These are phyloP conservation scores for Scytalidium lignicola DNA, from an alignment of 2,329 filamentous ascomycete genomes.

Conservation along the genomic window DNA sequence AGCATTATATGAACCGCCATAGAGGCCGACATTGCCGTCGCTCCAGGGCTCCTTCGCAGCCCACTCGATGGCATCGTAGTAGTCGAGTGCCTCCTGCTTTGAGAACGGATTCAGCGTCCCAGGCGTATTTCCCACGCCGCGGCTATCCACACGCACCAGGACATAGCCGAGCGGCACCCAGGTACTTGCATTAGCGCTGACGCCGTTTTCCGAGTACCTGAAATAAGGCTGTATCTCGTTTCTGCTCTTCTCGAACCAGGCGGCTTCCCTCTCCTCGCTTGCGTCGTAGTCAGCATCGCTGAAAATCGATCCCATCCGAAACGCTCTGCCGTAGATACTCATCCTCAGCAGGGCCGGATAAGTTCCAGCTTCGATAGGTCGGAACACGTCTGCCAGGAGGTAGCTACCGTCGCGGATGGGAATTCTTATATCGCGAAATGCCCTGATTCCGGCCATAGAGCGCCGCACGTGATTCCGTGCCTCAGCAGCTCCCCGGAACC, in stretches of 20 bases:
- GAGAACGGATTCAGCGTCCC: constrained; percentile 3
- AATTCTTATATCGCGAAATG: constrained; percentile 4
- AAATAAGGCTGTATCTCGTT: background rate
- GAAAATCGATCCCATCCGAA: background rate
- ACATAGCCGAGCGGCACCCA: constrained; percentile 7
- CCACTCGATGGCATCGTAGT: constrained; percentile 23
- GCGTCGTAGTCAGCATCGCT: background rate
- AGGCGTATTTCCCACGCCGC: constrained; percentile 7
- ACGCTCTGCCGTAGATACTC: constrained; percentile 5
- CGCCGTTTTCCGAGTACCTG: background rate
- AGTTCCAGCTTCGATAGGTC: background rate
- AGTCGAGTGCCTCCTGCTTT: constrained; percentile 22
- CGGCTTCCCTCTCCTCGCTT: background rate
- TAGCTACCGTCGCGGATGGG: constrained; percentile 1
- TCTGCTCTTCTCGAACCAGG: background rate
- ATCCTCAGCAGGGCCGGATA: constrained; percentile 5
- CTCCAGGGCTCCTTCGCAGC: constrained; percentile 27
- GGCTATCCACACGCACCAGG: constrained; percentile 8
- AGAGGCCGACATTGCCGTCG: constrained; percentile 28
- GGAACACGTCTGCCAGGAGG: constrained; percentile 5
- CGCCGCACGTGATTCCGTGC: no score
- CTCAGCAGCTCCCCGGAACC: no score
- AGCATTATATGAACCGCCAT: constrained; percentile 25
- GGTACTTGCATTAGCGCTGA: background rate
- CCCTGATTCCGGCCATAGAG: constrained; percentile 2